phyloP scores from a whole-genome alignment of 768 basidiomycete species.

The Leccinum rimulosum region DNA sequence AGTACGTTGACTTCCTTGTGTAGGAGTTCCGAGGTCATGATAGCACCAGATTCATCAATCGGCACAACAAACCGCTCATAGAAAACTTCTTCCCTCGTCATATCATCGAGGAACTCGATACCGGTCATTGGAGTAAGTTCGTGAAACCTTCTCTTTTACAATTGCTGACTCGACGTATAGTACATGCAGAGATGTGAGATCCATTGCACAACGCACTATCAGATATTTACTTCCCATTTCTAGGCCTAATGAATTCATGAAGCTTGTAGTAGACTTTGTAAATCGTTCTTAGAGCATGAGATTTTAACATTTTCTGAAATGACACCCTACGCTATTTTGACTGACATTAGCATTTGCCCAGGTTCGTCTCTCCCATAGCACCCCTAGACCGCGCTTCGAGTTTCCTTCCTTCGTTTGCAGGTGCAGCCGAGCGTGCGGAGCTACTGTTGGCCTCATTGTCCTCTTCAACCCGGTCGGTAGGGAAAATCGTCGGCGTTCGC shows the following conservation, averaged over 20 bases:
- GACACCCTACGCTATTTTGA: neutral
- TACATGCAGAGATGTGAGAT: constrained; percentile 73
- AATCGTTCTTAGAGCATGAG: constrained; percentile 12
- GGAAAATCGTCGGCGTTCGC: constrained; percentile 13
- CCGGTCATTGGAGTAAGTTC: constrained; percentile 83
- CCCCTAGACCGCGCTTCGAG: neutral
- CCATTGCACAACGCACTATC: neutral
- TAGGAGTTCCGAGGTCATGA: constrained; percentile 3
- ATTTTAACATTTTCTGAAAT: neutral
- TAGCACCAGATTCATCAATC: constrained; percentile 64
- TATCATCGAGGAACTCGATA: constrained; percentile 59
- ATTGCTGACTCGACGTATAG: constrained; percentile 35
- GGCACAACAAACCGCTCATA: constrained; percentile 59
- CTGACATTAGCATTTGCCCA: neutral
- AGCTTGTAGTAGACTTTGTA: constrained; percentile 32
- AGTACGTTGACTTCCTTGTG: constrained; percentile 38
- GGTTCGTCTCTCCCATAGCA: too few relatives aligned
- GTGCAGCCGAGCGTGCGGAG: neutral
- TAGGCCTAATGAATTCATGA: constrained; percentile 58
- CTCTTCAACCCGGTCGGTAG: neutral
- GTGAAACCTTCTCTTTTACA: neutral
- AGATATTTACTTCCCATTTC: neutral
- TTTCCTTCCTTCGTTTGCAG: neutral
- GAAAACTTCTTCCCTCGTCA: constrained; percentile 72
- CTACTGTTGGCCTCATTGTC: constrained; percentile 7